Conservation (phyloP, 2,329 filamentous ascomycete genomes). For the Aspergillus amoenus region DNA sequence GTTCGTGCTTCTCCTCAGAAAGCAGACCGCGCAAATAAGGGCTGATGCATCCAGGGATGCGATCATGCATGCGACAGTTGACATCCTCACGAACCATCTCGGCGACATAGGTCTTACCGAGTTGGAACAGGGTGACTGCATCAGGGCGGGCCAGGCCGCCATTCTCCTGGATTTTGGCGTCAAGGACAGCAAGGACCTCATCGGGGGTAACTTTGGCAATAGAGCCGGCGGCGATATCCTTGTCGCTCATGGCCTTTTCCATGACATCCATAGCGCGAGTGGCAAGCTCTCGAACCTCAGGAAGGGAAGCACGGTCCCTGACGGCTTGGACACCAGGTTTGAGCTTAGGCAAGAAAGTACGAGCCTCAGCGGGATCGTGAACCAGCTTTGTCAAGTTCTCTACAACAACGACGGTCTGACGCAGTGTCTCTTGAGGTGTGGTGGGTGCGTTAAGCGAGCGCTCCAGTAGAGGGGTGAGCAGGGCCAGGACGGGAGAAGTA, state of each 20-base stretch:
- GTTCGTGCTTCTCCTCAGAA: slow-evolving; percentile 60
- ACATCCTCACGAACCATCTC: slow-evolving; percentile 85
- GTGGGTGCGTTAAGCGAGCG: slow-evolving; percentile 87
- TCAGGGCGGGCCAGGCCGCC: slow-evolving; percentile 65
- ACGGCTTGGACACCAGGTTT: slow-evolving; percentile 91
- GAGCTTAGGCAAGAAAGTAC: slow-evolving; percentile 91
- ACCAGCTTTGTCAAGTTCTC: slow-evolving; percentile 99
- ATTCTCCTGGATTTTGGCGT: slow-evolving; percentile 71
- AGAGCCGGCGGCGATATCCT: slow-evolving; percentile 55
- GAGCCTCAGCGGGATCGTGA: slow-evolving; percentile 90
- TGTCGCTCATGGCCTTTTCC: slow-evolving; percentile 82
- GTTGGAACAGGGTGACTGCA: slow-evolving; percentile 60
- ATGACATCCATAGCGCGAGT: slow-evolving; percentile 81
- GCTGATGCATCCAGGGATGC: slow-evolving; percentile 66
- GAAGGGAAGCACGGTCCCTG: slow-evolving; percentile 81
- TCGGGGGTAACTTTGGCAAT: slow-evolving; percentile 65
- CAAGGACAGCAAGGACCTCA: slow-evolving; percentile 72
- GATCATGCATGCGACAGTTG: slow-evolving; percentile 74
- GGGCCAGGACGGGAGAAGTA: slow-evolving; percentile 89
- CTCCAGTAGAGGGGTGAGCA: slow-evolving; percentile 92
- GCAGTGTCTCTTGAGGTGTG: slow-evolving; percentile 89
- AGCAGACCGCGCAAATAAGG: slow-evolving; percentile 77
- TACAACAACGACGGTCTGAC: slow-evolving; percentile 93
- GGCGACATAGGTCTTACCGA: slow-evolving; percentile 71
- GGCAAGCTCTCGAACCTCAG: slow-evolving; percentile 90